These are phyloP conservation scores for Atractiella rhizophila DNA, from an alignment of 768 basidiomycete species.

Conservation along the genomic window DNA sequence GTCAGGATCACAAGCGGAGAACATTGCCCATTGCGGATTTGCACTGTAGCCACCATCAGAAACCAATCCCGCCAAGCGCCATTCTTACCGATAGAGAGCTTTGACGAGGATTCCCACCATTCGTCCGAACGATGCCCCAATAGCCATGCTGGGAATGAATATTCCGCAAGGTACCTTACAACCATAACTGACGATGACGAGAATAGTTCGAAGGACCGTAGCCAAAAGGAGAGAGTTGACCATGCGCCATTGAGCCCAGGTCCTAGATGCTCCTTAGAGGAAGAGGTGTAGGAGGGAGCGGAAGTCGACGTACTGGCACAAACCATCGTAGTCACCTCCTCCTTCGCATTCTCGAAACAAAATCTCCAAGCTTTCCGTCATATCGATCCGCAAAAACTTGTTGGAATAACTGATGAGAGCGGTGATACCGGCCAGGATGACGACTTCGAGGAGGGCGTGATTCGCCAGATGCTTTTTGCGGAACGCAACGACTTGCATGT, in stretches of 20 bases:
- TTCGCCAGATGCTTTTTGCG: slow-evolving; percentile 64
- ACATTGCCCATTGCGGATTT: slow-evolving; percentile 60
- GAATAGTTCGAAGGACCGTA: slow-evolving; percentile 56
- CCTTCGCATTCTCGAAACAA: slow-evolving; percentile 90
- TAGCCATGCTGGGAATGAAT: slow-evolving; percentile 96
- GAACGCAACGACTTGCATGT: slow-evolving; percentile 80
- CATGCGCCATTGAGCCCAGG: slow-evolving; percentile 77
- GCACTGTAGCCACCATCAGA: slow-evolving; percentile 28
- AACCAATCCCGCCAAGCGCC: too few species aligned
- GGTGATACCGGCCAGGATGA: slow-evolving; percentile 59
- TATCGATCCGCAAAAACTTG: slow-evolving; percentile 78
- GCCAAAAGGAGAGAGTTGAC: slow-evolving; percentile 77
- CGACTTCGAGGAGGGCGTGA: slow-evolving; percentile 69
- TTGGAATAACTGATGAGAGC: slow-evolving; percentile 85
- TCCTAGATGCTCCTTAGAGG: slow-evolving; percentile 26
- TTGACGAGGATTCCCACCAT: slow-evolving; percentile 95
- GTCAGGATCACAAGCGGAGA: slow-evolving; percentile 70
- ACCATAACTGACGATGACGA: slow-evolving; percentile 82
- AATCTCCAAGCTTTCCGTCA: slow-evolving; percentile 88
- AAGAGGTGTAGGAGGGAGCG: slow-evolving; percentile 4
- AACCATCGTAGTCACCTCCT: slow-evolving; percentile 62
- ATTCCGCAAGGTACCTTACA: slow-evolving; percentile 93
- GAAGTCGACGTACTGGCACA: slow-evolving; percentile 63
- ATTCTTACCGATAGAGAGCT: slow-evolving; percentile 47
- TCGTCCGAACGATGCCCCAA: slow-evolving; percentile 85